A percentile compares a stretch with the other conserved stretches of the same genome.
Evolutionary conservation across 768 basidiomycete species (phyloP).

Genomic region (Amanita molliuscula): DNA sequence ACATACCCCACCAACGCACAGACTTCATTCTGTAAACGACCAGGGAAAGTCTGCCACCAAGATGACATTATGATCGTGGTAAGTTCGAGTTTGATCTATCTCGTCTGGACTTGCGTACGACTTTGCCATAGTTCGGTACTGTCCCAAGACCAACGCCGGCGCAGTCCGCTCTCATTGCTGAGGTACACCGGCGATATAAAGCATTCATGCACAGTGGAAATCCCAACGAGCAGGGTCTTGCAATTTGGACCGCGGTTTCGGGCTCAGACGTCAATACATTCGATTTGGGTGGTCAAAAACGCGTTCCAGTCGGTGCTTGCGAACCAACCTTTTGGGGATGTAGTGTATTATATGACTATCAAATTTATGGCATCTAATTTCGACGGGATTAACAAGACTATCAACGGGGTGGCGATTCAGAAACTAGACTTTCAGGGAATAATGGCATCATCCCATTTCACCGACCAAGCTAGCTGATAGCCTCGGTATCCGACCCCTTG

Average conservation of each 20-base stretch:
- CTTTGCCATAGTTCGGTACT: conserved; percentile 37
- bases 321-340: conserved; percentile 59
- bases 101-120: conserved; percentile 1
- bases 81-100: conserved; percentile 17
- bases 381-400: too few relatives aligned
- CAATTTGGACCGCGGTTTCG: conserved; percentile 45
- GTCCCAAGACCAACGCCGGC: conserved; percentile 40
- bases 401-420: too few relatives aligned
- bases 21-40: conserved; percentile 42
- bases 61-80: conserved; percentile 78
- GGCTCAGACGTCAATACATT: conserved; percentile 44
- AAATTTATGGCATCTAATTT: conserved; percentile 28
- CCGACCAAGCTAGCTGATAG: conserved; percentile 59
- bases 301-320: conserved; percentile 47
- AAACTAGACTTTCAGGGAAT: too few relatives aligned
- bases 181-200: conserved; percentile 62
- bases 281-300: conserved; percentile 48
- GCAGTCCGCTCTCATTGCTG: conserved; percentile 48
- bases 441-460: too few relatives aligned
- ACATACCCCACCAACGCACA: conserved; percentile 60
- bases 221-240: conserved; percentile 44
- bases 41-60: conserved; percentile 63
- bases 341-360: conserved; percentile 60
- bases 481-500: conserved; percentile 26
- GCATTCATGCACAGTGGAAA: conserved; percentile 53